Evolutionary conservation across 1,284 basidiomycete species (phyloP).

Genomic region (Trametes pubescens): DNA sequence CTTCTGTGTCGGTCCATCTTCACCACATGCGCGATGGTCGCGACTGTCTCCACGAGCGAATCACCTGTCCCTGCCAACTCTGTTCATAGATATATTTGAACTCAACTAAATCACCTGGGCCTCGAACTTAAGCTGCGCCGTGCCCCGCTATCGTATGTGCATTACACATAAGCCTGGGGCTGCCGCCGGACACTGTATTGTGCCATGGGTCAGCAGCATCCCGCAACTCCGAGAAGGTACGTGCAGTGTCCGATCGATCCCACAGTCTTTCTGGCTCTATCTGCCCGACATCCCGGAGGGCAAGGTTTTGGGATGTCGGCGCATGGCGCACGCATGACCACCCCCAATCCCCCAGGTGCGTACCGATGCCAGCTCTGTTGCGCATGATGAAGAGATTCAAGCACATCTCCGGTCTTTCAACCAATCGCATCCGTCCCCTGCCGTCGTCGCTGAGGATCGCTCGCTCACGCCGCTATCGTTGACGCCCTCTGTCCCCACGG

Average conservation of each 20-base stretch:
- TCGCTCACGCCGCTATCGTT: not conserved
- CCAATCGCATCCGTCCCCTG: not conserved
- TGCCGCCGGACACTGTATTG: not conserved
- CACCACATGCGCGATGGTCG: not conserved
- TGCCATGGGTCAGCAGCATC: not conserved
- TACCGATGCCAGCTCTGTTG: not conserved
- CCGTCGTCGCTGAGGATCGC: not conserved
- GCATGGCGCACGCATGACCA: not conserved
- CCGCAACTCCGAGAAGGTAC: slow-evolving; percentile 4
- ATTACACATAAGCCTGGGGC: not conserved
- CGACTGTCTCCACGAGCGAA: no score
- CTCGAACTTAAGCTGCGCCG: not conserved
- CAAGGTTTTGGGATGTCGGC: not conserved
- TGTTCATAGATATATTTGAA: not conserved
- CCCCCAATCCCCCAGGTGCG: not conserved
- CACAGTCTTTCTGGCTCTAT: not conserved
- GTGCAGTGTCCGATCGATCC: not conserved
- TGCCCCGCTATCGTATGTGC: not conserved
- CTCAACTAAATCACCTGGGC: not conserved
- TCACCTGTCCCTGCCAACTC: not conserved
- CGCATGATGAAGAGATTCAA: slow-evolving; percentile 1
- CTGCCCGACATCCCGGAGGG: not conserved
- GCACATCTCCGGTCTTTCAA: not conserved
- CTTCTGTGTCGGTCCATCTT: not conserved
- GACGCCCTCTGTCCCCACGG: not conserved